Evolutionary conservation across 768 basidiomycete genomes (phyloP).

Genomic region (Paxillus involutus): DNA sequence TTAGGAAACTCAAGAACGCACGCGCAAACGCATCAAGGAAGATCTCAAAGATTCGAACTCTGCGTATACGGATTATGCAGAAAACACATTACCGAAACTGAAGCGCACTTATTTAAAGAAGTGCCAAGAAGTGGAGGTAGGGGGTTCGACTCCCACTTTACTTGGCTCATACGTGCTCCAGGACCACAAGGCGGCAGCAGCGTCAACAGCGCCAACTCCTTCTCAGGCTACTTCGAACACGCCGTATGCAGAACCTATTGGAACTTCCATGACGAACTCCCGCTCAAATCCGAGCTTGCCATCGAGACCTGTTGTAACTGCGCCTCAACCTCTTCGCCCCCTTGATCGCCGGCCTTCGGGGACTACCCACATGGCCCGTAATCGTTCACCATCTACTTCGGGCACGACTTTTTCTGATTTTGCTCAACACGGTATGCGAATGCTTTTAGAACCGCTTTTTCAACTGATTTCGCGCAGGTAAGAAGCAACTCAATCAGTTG

Average conservation of each 20-base stretch:
- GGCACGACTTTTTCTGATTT: conserved; percentile 83
- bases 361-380: conserved; percentile 50
- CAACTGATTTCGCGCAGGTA: conserved; percentile 46
- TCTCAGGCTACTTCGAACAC: conserved; percentile 29
- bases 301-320: conserved; percentile 55
- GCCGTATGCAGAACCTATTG: conserved; percentile 32
- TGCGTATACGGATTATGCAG: conserved; percentile 81
- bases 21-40: conserved; percentile 89
- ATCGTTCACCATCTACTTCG: conserved; percentile 80
- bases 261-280: conserved; percentile 33
- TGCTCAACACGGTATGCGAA: conserved; percentile 67
- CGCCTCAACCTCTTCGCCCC: conserved; percentile 74
- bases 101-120: conserved; percentile 81
- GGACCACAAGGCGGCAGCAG: conserved; percentile 62
- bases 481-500: conserved; percentile 82
- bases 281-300: conserved; percentile 48
- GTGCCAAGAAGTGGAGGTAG: conserved; percentile 85
- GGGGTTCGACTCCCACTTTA: conserved; percentile 1
- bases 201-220: conserved; percentile 32
- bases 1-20: conserved; percentile 89
- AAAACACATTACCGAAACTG: conserved; percentile 75
- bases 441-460: not conserved
- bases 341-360: conserved; percentile 74
- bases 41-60: conserved; percentile 78
- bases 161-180: conserved; percentile 28